Conservation (phyloP, 169 alveolate species). For the Plasmodium blacklocki region DNA sequence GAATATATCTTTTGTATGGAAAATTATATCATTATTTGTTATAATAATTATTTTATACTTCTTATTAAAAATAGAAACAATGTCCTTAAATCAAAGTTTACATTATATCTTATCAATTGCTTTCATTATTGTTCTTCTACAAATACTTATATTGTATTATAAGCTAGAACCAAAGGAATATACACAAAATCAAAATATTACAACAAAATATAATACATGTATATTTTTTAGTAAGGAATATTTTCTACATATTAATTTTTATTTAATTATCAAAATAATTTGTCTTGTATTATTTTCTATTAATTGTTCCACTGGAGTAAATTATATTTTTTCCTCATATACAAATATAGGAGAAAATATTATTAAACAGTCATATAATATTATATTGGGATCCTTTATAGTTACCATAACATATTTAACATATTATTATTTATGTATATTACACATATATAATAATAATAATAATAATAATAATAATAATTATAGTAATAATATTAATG, state of each 20-base stretch:
- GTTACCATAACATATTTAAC: conserved; percentile 8
- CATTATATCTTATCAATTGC: conserved; percentile 39
- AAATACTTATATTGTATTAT: conserved; percentile 17
- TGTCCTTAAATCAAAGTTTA: conserved; percentile 27
- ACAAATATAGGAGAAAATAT: conserved; percentile 68
- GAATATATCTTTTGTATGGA: conserved; percentile 19
- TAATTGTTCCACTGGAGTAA: conserved; percentile 73
- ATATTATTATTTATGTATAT: conserved; percentile 48
- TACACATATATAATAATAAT: too few species aligned
- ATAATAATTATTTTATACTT: conserved; percentile 32
- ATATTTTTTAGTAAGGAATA: conserved; percentile 26
- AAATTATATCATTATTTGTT: not conserved
- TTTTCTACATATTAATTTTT: conserved; percentile 37
- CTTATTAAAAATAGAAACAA: conserved; percentile 44
- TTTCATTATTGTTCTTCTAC: conserved; percentile 10
- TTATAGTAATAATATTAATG: not conserved
- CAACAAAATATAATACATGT: not conserved
- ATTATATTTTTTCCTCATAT: conserved; percentile 68
- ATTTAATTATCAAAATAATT: conserved; percentile 25
- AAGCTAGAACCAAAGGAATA: not conserved
- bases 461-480: not conserved
- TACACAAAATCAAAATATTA: not conserved
- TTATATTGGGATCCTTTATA: conserved; percentile 38
- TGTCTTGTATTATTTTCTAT: conserved; percentile 38
- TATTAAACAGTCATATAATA: conserved; percentile 7